phyloP scores from a whole-genome alignment of 2,329 filamentous ascomycete genomes.

The Fusarium pseudonygamai region DNA sequence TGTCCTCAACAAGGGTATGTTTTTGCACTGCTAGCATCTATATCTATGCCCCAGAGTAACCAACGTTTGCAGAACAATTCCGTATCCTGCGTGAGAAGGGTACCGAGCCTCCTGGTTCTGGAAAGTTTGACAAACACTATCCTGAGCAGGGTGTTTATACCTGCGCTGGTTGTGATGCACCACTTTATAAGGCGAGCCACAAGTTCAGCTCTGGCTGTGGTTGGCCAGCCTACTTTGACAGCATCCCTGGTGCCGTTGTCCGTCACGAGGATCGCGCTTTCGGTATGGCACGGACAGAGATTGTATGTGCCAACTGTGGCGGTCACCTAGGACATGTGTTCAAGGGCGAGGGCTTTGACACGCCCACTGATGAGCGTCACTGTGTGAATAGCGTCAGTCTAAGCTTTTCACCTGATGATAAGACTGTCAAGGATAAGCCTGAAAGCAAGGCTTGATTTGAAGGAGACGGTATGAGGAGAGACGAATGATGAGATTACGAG shows the following conservation, averaged over 20 bases:
- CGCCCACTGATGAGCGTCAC: conserved; percentile 94
- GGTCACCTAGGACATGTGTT: conserved; percentile 96
- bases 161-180: conserved; percentile 86
- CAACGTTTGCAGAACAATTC: conserved; percentile 81
- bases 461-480: neutral
- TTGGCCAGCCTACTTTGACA: conserved; percentile 98
- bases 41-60: neutral
- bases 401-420: conserved; percentile 78
- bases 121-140: conserved; percentile 88
- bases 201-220: conserved; percentile 98
- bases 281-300: conserved; percentile 90
- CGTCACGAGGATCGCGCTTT: conserved; percentile 79
- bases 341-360: conserved; percentile 85
- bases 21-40: neutral
- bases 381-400: conserved; percentile 95
- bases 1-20: conserved; percentile 70
- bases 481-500: neutral
- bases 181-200: conserved; percentile 90
- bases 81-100: conserved; percentile 91
- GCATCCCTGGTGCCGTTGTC: conserved; percentile 87
- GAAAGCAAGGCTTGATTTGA: conserved; percentile 50
- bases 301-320: conserved; percentile 93
- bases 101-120: conserved; percentile 83
- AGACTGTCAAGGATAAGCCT: conserved; percentile 48
- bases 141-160: conserved; percentile 80